Evolutionary conservation across 2,329 filamentous ascomycete genomes (phyloP), one percentile per base, ranked within the genome.

Genomic region (Neopestalotiopsis sp.): DNA sequence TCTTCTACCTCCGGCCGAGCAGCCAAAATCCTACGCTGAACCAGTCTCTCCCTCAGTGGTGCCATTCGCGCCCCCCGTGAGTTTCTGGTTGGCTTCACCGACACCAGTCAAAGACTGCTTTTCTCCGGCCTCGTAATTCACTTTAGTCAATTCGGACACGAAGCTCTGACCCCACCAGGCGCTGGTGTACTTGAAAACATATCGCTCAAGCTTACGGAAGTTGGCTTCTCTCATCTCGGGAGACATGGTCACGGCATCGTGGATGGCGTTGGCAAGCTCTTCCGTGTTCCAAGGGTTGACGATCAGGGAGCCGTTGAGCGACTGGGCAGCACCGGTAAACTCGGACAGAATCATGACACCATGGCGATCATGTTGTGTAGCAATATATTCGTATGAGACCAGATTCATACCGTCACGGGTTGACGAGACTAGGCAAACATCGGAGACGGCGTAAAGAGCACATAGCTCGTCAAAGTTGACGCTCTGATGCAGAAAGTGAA

Each of bases 351-450:
- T 95, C 89, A 99, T 92, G 71, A 94, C 92, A 69, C 96, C 96
- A 78, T 98, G 94, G 65, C 94, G 91, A 77, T 97, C 91, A 74
- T 93, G 89, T 78, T 99, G 95, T 3, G 93, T 94, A 30, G 95
- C 95, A 73, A 99, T 98, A 84, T 98, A 99, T 81, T 99, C 95
- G 82, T 98, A 98, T 0, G 94, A 97, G 40, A 98, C 96, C 38
- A 99, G 87, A 81, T 99, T 99, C 96, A 99, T 99, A 77, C 96
- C 96, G 78, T 99, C 96, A 64, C 96, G 92, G n/a, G 94, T 98
- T 2, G 93, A 98, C 9, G 93, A 97, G 49, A 97, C 95, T 14
- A 98, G 88, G 78, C 95, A 97, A 59, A 94, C 93, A 78, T 98
- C 96, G 3, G 94, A 96, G 28, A 97, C 92, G 17, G 94, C 93